Percentiles rank a stretch among this genome's conserved stretches.
These are phyloP conservation scores for Ascocoryne sarcoides DNA, from an alignment of 2,329 filamentous ascomycete genomes.

Conservation along the genomic window DNA sequence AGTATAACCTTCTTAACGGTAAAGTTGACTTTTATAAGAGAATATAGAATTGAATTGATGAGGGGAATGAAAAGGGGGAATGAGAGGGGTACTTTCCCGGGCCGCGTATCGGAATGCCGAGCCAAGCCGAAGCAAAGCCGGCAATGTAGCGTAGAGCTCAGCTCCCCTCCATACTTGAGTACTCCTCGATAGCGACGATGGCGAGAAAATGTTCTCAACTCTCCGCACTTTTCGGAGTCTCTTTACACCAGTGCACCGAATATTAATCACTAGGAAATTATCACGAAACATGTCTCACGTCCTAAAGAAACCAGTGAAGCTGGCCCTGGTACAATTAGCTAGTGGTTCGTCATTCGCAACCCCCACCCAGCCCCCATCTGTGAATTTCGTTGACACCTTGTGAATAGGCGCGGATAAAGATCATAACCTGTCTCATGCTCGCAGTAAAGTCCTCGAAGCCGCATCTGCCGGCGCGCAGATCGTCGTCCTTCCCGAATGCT, in stretches of 20 bases:
- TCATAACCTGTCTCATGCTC: slow-evolving; percentile 73
- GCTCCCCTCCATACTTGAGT: no score
- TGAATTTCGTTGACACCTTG: background rate
- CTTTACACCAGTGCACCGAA: slow-evolving; percentile 5
- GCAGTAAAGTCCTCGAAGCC: slow-evolving; percentile 74
- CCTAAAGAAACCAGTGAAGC: slow-evolving; percentile 68
- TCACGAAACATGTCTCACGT: slow-evolving; percentile 31
- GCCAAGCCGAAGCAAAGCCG: no score
- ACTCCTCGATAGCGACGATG: no score
- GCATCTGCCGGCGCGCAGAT: slow-evolving; percentile 69
- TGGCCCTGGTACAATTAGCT: slow-evolving; percentile 75
- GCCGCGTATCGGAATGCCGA: no score
- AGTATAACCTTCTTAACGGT: no score
- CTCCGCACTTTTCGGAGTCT: slow-evolving; percentile 8
- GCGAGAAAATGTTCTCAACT: slow-evolving; percentile 9
- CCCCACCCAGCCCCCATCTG: background rate
- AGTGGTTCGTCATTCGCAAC: slow-evolving; percentile 40
- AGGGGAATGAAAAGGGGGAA: no score
- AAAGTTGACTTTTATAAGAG: no score
- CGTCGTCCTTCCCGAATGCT: slow-evolving; percentile 93
- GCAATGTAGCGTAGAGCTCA: no score
- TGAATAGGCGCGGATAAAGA: slow-evolving; percentile 65
- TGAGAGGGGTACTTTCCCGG: no score
- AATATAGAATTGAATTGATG: no score
- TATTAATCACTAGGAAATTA: slow-evolving; percentile 2